A percentile compares a stretch with the other conserved stretches of the same genome.
Evolutionary conservation across 2,329 filamentous ascomycete species (phyloP).

Genomic region (Aspergillus nomiae): DNA sequence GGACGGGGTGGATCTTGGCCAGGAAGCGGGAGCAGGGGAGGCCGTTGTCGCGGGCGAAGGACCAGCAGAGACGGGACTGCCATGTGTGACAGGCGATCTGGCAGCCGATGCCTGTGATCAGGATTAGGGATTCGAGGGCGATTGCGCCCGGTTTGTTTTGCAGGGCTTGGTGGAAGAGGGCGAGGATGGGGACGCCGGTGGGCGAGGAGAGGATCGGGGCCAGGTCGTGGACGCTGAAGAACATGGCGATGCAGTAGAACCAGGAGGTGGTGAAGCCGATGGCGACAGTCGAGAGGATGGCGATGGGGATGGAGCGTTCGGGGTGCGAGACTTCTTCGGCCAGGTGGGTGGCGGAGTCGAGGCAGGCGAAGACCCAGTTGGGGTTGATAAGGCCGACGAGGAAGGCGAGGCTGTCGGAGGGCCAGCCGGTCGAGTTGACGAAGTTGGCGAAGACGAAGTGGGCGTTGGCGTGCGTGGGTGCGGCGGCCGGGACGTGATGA

Average conservation of each 20-base stretch:
- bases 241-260: conserved; percentile 52
- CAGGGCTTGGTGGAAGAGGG: conserved; percentile 50
- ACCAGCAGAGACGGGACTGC: conserved; percentile 54
- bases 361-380: conserved; percentile 54
- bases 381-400: conserved; percentile 55
- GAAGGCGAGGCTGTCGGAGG: conserved; percentile 51
- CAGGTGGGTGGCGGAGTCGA: conserved; percentile 54
- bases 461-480: conserved; percentile 47
- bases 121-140: conserved; percentile 47
- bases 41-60: conserved; percentile 55
- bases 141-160: conserved; percentile 46
- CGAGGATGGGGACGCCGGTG: conserved; percentile 51
- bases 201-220: conserved; percentile 39
- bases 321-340: conserved; percentile 54
- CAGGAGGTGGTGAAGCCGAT: conserved; percentile 54
- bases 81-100: conserved; percentile 51
- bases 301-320: conserved; percentile 52
- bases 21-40: conserved; percentile 48
- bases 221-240: conserved; percentile 54
- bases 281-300: conserved; percentile 52
- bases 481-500: conserved; percentile 50
- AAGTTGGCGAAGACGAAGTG: conserved; percentile 56
- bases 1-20: conserved; percentile 39
- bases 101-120: conserved; percentile 50
- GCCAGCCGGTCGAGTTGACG: conserved; percentile 55